phyloP scores from a whole-genome alignment of 352 stramenopile genomes.

The Pythium dissotocum region DNA sequence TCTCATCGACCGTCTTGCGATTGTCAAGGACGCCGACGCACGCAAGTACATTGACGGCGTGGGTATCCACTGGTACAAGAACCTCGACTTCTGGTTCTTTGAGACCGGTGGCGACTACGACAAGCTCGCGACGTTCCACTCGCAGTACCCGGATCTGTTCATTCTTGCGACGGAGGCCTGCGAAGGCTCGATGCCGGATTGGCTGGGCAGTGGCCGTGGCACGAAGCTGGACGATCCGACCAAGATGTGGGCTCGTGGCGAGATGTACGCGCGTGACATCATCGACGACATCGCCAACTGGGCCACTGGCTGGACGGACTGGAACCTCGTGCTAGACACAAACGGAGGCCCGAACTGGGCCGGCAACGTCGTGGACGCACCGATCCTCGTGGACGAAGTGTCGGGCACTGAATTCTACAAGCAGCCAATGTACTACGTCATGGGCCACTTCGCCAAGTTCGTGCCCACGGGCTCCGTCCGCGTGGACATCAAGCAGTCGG shows the following conservation, averaged over 20 bases:
- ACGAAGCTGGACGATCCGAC: constrained; percentile 45
- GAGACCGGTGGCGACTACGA: constrained; percentile 48
- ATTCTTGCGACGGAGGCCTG: constrained; percentile 84
- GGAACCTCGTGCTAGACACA: constrained; percentile 82
- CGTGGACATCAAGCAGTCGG: constrained; percentile 38
- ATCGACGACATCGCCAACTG: constrained; percentile 82
- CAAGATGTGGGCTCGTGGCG: constrained; percentile 59
- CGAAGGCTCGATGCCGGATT: constrained; percentile 53
- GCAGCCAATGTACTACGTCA: constrained; percentile 82
- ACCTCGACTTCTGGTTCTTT: constrained; percentile 49
- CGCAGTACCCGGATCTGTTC: constrained; percentile 65
- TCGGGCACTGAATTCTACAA: constrained; percentile 69
- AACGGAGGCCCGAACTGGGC: constrained; percentile 73
- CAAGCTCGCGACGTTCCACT: constrained; percentile 50
- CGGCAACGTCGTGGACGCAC: constrained; percentile 61
- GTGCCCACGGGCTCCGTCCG: constrained; percentile 48
- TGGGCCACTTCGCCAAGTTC: constrained; percentile 79
- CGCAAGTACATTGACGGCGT: constrained; percentile 76
- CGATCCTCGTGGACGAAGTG: constrained; percentile 66
- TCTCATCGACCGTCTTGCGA: constrained; percentile 46
- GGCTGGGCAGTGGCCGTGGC: constrained; percentile 48
- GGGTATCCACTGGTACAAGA: constrained; percentile 87
- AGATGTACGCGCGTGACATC: constrained; percentile 87
- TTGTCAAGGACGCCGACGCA: constrained; percentile 50
- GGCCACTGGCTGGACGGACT: constrained; percentile 81